Conservation (phyloP, 148 eudicot genomes). For the Chenopodium berlandieri region DNA sequence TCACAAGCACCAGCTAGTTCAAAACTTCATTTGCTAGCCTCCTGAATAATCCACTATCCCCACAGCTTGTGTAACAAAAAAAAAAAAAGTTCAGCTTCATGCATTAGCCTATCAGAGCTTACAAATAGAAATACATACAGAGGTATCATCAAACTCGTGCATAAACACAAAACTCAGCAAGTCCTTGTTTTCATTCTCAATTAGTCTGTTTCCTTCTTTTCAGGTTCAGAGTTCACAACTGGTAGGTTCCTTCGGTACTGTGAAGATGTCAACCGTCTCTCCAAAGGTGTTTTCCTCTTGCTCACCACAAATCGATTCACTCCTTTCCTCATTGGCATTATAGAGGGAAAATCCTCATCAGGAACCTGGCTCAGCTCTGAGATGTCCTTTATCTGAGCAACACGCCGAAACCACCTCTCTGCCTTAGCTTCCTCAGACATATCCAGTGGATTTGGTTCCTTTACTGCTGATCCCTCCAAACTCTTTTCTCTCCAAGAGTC, state of each 20-base stretch:
- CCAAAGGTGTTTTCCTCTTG: conserved; percentile 91
- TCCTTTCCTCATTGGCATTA: conserved; percentile 98
- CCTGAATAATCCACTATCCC: background rate
- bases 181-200: conserved; percentile 14
- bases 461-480: conserved; percentile 94
- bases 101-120: background rate
- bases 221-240: conserved; percentile 45
- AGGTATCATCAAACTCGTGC: background rate
- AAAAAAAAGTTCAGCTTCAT: background rate
- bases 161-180: background rate
- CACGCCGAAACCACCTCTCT: conserved; percentile 86
- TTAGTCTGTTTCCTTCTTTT: conserved; percentile 42
- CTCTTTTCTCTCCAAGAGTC: conserved; percentile 63
- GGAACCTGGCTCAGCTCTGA: conserved; percentile 93
- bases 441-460: conserved; percentile 80
- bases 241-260: conserved; percentile 73
- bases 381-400: conserved; percentile 92
- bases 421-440: conserved; percentile 99
- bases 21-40: background rate
- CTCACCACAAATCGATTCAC: conserved; percentile 95
- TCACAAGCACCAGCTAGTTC: background rate
- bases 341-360: conserved; percentile 93
- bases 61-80: background rate
- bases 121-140: background rate
- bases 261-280: conserved; percentile 83